A percentile compares a stretch with the other conserved stretches of the same genome.
Conservation (phyloP, 2,329 filamentous ascomycete genomes). For the Penicillium sp. region DNA sequence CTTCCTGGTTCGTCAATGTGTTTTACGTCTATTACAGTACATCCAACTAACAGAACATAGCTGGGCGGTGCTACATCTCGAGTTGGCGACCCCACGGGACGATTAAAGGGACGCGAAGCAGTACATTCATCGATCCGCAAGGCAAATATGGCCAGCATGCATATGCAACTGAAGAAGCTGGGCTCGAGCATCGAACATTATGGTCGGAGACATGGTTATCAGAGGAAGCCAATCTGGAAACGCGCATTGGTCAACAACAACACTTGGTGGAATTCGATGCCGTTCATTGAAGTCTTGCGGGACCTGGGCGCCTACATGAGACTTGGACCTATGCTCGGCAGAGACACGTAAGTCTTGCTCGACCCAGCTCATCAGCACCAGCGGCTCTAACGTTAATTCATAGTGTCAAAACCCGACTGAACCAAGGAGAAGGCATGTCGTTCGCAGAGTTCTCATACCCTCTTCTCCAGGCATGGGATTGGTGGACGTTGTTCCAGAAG, state of each 20-base stretch:
- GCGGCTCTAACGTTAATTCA: slow-evolving; percentile 5
- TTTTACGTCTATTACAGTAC: not conserved
- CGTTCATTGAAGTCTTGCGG: slow-evolving; percentile 68
- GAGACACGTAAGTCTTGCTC: slow-evolving; percentile 68
- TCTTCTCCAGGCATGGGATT: slow-evolving; percentile 91
- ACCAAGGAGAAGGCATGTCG: slow-evolving; percentile 86
- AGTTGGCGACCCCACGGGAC: slow-evolving; percentile 46
- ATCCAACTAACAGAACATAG: slow-evolving; percentile 28
- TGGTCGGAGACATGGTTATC: slow-evolving; percentile 60
- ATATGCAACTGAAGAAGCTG: slow-evolving; percentile 53
- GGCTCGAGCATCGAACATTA: slow-evolving; percentile 68
- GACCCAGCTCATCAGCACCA: not conserved
- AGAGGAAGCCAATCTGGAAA: slow-evolving; percentile 59
- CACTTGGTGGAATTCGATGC: slow-evolving; percentile 69
- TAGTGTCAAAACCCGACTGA: slow-evolving; percentile 74
- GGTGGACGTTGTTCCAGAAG: slow-evolving; percentile 76
- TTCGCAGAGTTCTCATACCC: slow-evolving; percentile 92
- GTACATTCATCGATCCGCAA: slow-evolving; percentile 38
- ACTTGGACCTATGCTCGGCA: slow-evolving; percentile 78
- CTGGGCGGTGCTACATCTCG: slow-evolving; percentile 45
- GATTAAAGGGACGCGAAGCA: slow-evolving; percentile 38
- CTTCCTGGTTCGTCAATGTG: slow-evolving; percentile 38
- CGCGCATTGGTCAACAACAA: slow-evolving; percentile 73
- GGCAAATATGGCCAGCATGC: slow-evolving; percentile 47
- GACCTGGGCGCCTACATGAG: slow-evolving; percentile 68